phyloP scores from a whole-genome alignment of 2,329 filamentous ascomycete genomes.

The Aspergillus viridinutans region DNA sequence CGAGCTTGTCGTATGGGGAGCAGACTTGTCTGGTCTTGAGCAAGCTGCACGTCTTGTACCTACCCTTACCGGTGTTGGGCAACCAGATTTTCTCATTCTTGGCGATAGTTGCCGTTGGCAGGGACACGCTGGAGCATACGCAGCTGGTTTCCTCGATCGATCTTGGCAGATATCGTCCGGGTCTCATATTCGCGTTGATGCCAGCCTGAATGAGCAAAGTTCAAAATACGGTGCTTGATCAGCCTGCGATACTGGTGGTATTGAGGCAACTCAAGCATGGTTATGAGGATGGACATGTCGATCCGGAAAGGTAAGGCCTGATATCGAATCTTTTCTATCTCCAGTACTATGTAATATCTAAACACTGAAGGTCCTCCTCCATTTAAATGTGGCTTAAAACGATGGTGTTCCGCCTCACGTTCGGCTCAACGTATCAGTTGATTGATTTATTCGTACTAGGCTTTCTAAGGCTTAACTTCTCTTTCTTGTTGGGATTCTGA shows the following conservation, averaged over 20 bases:
- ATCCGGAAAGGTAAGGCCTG: background rate
- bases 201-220: background rate
- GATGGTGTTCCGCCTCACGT: background rate
- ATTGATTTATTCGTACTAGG: background rate
- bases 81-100: conserved; percentile 55
- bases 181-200: conserved; percentile 38
- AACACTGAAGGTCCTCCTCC: background rate
- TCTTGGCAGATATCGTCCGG: conserved; percentile 49
- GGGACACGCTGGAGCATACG: conserved; percentile 49
- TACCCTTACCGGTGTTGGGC: conserved; percentile 53
- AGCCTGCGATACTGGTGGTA: background rate
- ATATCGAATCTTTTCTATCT: background rate
- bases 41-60: conserved; percentile 53
- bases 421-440: background rate
- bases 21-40: conserved; percentile 43
- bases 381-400: background rate
- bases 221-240: background rate
- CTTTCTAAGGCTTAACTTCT: background rate
- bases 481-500: background rate
- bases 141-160: conserved; percentile 54
- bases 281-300: background rate
- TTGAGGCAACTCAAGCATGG: background rate
- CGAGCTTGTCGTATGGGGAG: conserved; percentile 56
- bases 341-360: background rate
- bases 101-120: conserved; percentile 46